Conservation (phyloP, 805 yeast species). For the Blastobotrys parvus region DNA sequence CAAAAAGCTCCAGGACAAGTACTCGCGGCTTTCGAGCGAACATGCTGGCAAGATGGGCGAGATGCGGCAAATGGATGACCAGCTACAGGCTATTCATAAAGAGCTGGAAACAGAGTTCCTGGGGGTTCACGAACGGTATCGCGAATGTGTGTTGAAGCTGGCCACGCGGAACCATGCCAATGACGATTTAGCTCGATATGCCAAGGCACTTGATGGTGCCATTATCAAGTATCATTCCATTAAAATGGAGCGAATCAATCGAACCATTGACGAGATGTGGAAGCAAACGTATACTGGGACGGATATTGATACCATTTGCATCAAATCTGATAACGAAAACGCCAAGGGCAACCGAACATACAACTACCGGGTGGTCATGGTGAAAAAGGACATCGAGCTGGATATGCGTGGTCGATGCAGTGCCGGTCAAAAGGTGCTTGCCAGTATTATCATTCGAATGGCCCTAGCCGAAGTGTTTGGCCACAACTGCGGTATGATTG, state of each 20-base stretch:
- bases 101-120: constrained; percentile 68
- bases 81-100: constrained; percentile 42
- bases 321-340: constrained; percentile 66
- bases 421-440: constrained; percentile 94
- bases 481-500: constrained; percentile 87
- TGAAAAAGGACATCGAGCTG: constrained; percentile 79
- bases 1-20: constrained; percentile 37
- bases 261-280: constrained; percentile 87
- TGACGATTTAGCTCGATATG: constrained; percentile 72
- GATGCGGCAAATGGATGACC: constrained; percentile 71
- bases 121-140: constrained; percentile 55
- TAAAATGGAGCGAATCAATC: constrained; percentile 89
- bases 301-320: constrained; percentile 85
- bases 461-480: constrained; percentile 97
- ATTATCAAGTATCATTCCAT: constrained; percentile 86
- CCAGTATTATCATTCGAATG: constrained; percentile 81
- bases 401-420: constrained; percentile 99
- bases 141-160: constrained; percentile 62
- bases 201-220: constrained; percentile 82
- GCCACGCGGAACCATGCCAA: constrained; percentile 70
- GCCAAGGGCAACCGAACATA: constrained; percentile 52
- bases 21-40: constrained; percentile 49
- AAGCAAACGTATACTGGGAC: constrained; percentile 89
- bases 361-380: constrained; percentile 92
- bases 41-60: constrained; percentile 82